These are phyloP conservation scores for Triticum timopheevii DNA, from an alignment of 176 grass and related monocot species.

Conservation along the genomic window DNA sequence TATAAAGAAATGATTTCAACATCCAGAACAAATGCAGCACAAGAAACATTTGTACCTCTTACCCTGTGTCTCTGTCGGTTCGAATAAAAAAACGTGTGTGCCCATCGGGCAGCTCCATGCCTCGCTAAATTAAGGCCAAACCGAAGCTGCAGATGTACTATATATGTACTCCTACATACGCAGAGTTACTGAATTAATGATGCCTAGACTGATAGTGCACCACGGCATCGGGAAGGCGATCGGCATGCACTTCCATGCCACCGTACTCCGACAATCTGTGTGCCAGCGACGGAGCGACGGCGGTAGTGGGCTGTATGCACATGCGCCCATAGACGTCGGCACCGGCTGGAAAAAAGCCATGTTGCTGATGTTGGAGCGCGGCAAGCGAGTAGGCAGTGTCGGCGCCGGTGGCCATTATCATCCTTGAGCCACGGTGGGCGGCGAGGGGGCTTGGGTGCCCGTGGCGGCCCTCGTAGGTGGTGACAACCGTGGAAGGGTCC, in stretches of 20 bases:
- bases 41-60: neutral
- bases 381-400: neutral
- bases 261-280: conserved; percentile 18
- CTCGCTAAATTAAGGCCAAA: neutral
- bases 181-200: neutral
- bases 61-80: no score
- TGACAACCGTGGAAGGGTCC: conserved; percentile 69
- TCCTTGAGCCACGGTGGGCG: conserved; percentile 14
- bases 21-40: neutral
- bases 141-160: neutral
- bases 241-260: neutral
- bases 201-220: neutral
- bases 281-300: neutral
- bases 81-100: neutral
- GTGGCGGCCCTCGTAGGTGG: conserved; percentile 88
- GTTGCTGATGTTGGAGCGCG: neutral
- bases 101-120: neutral
- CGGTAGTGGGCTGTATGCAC: no score
- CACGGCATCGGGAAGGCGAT: conserved; percentile 20
- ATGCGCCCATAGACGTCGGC: neutral
- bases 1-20: neutral
- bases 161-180: neutral
- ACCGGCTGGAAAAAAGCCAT: neutral
- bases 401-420: neutral
- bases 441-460: conserved; percentile 46